Evolutionary conservation across 2,329 filamentous ascomycete species (phyloP).

Genomic region (Colletotrichum kahawae): DNA sequence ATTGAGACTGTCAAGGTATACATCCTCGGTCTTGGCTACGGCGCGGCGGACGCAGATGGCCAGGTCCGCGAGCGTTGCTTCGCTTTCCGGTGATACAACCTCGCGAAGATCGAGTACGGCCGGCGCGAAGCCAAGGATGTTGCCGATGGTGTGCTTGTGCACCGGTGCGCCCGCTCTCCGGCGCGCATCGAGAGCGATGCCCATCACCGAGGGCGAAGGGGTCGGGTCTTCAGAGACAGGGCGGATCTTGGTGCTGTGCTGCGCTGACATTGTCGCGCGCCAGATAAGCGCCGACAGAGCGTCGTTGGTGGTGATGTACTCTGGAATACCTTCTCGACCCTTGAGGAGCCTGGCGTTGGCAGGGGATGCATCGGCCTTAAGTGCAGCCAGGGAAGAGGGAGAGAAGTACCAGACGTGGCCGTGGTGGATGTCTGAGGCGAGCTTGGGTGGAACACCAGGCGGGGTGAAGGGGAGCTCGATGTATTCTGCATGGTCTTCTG

Average conservation of each 20-base stretch:
- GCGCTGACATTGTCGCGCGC: conserved; percentile 11
- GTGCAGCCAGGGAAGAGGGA: conserved; percentile 26
- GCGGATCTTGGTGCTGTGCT: neutral
- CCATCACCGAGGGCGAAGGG: conserved; percentile 32
- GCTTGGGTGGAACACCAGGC: conserved; percentile 32
- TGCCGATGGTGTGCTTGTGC: conserved; percentile 40
- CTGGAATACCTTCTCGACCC: conserved; percentile 10
- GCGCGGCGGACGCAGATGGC: conserved; percentile 39
- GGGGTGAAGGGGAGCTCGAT: conserved; percentile 34
- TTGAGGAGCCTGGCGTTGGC: conserved; percentile 28
- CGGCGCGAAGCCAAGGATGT: conserved; percentile 41
- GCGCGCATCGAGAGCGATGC: conserved; percentile 42
- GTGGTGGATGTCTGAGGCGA: conserved; percentile 32
- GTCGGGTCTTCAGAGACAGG: conserved; percentile 27
- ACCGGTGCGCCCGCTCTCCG: conserved; percentile 36
- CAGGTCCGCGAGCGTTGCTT: conserved; percentile 33
- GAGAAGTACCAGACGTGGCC: conserved; percentile 38
- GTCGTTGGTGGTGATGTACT: conserved; percentile 32
- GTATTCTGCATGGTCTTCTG: conserved; percentile 36
- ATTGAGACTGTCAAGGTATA: conserved; percentile 34
- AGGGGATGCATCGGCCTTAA: conserved; percentile 38
- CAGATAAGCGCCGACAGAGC: conserved; percentile 14
- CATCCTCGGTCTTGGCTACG: conserved; percentile 32
- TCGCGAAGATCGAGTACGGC: conserved; percentile 31
- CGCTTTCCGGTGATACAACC: conserved; percentile 27